Conservation (phyloP, 331 rosid genomes). For the Telfairia occidentalis region DNA sequence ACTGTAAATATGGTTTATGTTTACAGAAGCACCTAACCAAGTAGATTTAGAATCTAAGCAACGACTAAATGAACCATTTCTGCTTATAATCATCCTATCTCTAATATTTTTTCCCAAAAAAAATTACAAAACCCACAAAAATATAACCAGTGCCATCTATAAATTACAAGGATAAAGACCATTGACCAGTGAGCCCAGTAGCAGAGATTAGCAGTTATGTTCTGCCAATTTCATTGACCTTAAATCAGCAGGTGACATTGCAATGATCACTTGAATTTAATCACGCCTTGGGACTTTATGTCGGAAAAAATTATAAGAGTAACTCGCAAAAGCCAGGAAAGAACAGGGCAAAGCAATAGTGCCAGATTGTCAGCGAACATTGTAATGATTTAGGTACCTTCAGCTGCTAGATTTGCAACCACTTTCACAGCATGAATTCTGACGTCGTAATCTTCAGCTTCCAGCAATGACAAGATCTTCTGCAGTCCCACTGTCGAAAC, state of each 20-base stretch:
- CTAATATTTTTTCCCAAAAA: not conserved
- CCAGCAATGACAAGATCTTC: constrained; percentile 91
- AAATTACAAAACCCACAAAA: not conserved
- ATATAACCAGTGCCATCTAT: not conserved
- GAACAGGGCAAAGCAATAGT: not conserved
- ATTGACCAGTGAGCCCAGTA: not conserved
- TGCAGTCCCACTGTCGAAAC: constrained; percentile 81
- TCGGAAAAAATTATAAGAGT: not conserved
- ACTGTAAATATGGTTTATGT: not conserved
- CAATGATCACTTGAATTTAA: not conserved
- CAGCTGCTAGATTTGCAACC: constrained; percentile 98
- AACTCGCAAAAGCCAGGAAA: not conserved
- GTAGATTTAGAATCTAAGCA: not conserved
- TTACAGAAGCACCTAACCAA: not conserved
- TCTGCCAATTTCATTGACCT: not conserved
- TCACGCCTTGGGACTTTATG: not conserved
- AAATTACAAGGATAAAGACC: not conserved
- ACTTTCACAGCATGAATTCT: constrained; percentile 96
- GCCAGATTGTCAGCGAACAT: not conserved
- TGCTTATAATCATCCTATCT: not conserved
- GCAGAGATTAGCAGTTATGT: not conserved
- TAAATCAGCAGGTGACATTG: not conserved
- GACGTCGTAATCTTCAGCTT: constrained; percentile 90
- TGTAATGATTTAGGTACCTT: constrained; percentile 41
- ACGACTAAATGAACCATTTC: not conserved